These are phyloP conservation scores for Ophiocordyceps robertsii DNA, from an alignment of 2,329 filamentous ascomycete species.

Conservation along the genomic window DNA sequence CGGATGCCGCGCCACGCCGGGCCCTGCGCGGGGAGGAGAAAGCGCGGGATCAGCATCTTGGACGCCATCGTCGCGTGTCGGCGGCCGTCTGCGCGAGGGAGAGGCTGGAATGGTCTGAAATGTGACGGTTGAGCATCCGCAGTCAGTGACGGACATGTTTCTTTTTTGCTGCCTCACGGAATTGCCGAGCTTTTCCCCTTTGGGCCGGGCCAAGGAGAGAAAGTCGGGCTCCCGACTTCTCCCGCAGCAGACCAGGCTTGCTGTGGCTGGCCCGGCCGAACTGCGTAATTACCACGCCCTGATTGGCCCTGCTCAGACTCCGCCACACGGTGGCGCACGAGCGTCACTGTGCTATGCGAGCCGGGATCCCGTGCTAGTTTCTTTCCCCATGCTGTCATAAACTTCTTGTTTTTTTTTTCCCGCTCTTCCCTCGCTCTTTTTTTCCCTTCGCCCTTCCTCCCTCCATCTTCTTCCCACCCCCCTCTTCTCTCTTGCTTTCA, in stretches of 20 bases:
- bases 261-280: constrained; percentile 4
- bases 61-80: constrained; percentile 28
- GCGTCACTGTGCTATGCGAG: not conserved
- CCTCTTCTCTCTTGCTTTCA: constrained; percentile 9
- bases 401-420: constrained; percentile 12
- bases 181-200: constrained; percentile 9
- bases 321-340: constrained; percentile 18
- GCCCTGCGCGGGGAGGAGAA: constrained; percentile 51
- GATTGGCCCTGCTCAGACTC: constrained; percentile 21
- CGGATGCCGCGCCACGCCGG: constrained; percentile 37
- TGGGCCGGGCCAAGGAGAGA: not conserved
- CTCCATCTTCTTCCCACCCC: not conserved
- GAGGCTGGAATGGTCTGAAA: too few species aligned
- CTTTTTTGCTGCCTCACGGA: not conserved
- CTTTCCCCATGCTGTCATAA: too few species aligned
- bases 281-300: constrained; percentile 18
- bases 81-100: too few species aligned
- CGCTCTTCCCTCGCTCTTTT: not conserved
- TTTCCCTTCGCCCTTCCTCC: not conserved
- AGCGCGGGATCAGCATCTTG: constrained; percentile 46
- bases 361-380: constrained; percentile 16
- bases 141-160: not conserved
- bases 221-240: constrained; percentile 16
- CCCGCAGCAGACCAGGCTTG: constrained; percentile 12
- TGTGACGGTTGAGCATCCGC: not conserved